Percentiles rank a stretch among this genome's conserved stretches.
Evolutionary conservation across 2,329 filamentous ascomycete species (phyloP).

Genomic region (Orbilia blumenaviensis): DNA sequence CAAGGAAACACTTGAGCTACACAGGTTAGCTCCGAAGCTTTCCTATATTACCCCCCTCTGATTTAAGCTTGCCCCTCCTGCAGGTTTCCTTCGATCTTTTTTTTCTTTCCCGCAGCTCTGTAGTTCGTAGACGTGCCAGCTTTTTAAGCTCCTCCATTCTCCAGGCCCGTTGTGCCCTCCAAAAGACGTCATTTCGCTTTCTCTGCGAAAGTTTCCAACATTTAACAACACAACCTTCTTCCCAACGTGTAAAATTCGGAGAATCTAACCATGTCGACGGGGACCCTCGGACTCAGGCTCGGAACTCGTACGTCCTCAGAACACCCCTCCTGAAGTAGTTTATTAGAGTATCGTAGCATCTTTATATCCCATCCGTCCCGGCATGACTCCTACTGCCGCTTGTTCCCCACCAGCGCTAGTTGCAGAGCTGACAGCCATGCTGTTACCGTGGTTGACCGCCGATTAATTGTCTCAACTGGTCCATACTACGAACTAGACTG

Average conservation of each 20-base stretch:
- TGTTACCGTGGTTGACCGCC: too few species aligned
- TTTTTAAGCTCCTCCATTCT: not conserved
- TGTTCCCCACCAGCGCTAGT: too few species aligned
- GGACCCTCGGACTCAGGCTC: constrained; percentile 41
- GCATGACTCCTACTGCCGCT: too few species aligned
- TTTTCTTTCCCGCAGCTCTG: not conserved
- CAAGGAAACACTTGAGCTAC: not conserved
- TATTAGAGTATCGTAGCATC: not conserved
- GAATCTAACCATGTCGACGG: constrained; percentile 27
- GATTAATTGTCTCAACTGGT: too few species aligned
- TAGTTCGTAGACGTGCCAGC: constrained; percentile 4
- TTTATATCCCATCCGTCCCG: not conserved
- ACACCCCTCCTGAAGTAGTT: not conserved
- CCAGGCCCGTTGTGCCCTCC: too few species aligned
- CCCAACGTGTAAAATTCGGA: not conserved
- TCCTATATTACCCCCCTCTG: not conserved
- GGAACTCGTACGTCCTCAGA: constrained; percentile 36
- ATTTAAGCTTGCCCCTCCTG: not conserved
- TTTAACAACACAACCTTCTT: constrained; percentile 1
- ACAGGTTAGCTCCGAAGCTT: not conserved
- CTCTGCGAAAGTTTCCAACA: not conserved
- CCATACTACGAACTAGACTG: too few species aligned
- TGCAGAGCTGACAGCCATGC: too few species aligned
- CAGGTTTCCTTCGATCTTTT: not conserved
- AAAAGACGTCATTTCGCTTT: not conserved